phyloP scores from a whole-genome alignment of 164 flowering plant genomes.

The Magnolia kwangsiensis region DNA sequence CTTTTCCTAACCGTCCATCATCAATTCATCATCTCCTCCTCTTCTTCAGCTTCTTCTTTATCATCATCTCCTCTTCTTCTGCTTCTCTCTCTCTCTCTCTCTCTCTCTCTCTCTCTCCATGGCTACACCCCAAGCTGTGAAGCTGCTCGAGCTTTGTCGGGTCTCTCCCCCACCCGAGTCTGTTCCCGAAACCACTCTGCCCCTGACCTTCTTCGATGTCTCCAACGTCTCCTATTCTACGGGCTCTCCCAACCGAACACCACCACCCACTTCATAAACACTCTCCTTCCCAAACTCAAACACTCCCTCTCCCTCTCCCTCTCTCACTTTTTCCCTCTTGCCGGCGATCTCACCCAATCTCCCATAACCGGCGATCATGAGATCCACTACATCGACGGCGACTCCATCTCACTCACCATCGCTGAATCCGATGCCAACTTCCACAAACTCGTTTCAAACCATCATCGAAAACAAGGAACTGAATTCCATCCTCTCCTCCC shows the following conservation, averaged over 20 bases:
- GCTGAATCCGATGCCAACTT: constrained; percentile 32
- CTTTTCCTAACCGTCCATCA: no score
- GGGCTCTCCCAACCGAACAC: constrained; percentile 10
- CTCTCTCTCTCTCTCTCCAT: neutral
- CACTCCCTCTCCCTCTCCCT: constrained; percentile 41
- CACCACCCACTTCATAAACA: constrained; percentile 16
- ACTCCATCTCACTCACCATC: constrained; percentile 23
- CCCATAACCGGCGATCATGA: constrained; percentile 19
- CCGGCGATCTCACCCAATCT: constrained; percentile 26
- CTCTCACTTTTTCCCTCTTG: constrained; percentile 29
- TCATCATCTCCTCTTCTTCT: no score
- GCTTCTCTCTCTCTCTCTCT: neutral
- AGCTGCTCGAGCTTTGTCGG: neutral
- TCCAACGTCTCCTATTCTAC: constrained; percentile 33
- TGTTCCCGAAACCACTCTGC: constrained; percentile 14
- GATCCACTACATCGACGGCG: constrained; percentile 23
- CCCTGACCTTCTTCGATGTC: constrained; percentile 28
- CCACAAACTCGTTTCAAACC: constrained; percentile 9
- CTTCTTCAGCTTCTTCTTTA: no score
- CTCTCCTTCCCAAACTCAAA: constrained; percentile 27
- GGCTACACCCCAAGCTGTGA: neutral
- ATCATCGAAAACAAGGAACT: constrained; percentile 13
- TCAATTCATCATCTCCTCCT: no score
- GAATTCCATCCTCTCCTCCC: constrained; percentile 29
- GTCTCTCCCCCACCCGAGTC: constrained; percentile 13